Evolutionary conservation across 139 green algal species (phyloP), one percentile per base, ranked within the genome.

Genomic region (Zygnema cylindricum): DNA sequence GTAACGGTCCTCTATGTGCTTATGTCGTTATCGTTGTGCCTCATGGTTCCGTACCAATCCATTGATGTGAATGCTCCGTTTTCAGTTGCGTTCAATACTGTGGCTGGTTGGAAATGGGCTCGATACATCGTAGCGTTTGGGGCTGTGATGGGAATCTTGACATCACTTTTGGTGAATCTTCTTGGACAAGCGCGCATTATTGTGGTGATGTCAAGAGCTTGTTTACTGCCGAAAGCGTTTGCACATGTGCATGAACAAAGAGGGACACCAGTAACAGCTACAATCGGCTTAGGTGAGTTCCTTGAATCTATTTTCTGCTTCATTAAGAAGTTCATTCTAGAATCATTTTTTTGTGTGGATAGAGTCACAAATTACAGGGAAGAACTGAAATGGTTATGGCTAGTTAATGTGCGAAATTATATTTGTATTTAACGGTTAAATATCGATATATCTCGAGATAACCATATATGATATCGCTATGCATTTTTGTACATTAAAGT

Each of bases 161-260:
- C 87, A 25, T 88, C 84, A 55, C 69, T 91, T 42, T 54, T 91
- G 16, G 87, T 91, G 21, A 36, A 54, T 41, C 90, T 98, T 32
- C 92, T 98, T 85, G 95, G 94, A 23, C 93, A 97, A 83, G 93
- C 95, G 2, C 91, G 96, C 32, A 93, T 98, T 77, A 94, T 95
- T 86, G 93, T 97, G 49, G 93, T 95, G 35, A 92, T 98, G 77
- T 95, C 94, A 16, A 85, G 96, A 0, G 92, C 96, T 86, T 49
- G 92, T 40, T 93, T 98, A 78, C 88, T 98, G 36, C 94, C 96
- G 1, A 32, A 81, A 7, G 91, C 88, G 69, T 88, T 98, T 77
- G 93, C 95, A 76, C 54, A 78, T 0, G 93, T 98, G 55, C 79
- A 94, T 57, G 32, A 88, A 2, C 43, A 32, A 2, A 93, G 77